Base-by-base conservation (phyloP, 768 basidiomycete species). In the Candolleomyces eurysporus region DNA sequence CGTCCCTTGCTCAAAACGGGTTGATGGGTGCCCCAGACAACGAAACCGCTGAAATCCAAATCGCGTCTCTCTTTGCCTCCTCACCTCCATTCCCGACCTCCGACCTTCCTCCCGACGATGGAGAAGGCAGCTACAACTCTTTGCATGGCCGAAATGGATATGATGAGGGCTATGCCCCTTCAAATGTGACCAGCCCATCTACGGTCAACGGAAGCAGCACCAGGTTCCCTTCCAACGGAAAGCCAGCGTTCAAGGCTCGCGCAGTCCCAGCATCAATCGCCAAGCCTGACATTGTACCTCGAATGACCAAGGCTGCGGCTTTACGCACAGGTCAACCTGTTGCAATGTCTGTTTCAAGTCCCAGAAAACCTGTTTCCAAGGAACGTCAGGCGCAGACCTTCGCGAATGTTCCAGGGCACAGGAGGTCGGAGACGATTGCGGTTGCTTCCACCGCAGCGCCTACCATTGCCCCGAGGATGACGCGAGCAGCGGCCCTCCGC, bases 361-460 rank as follows among this genome's bases (percentile, higher is more conserved):
- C 85, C 17, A 83, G 88, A 31, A 75, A 73, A 30, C 82, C 86
- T 0, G 76, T 82, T 22, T 81, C 85, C 7, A 88, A 88, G 66
- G 90, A 89, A 65, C 79, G 81, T 22, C 78, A 81, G 2, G 79
- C 79, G 16, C 76, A 83, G 73, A 89, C 86, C 14, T 94, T 93
- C 70, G 81, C 82, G 22, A 87, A 90, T 63, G 86, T 93, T 4
- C 92, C 92, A 0, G 92, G 92, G 0, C 92, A 94, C 72, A 92
- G 92, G 68, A 88, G 92, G 45, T 52, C 79, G 0, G 84, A 79
- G 64, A 83, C 82, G 7, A 90, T 94, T 55, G 60, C 76, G 0
- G 92, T 94, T 9, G 87, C 91, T 14, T 89, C 87, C 21, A 91
- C 88, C 21, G 85, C 85, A 16, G 83, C 92, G 2, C 92, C 92